Evolutionary conservation across 495 filamentous ascomycete species (phyloP).

Genomic region (Penicillium daleae): DNA sequence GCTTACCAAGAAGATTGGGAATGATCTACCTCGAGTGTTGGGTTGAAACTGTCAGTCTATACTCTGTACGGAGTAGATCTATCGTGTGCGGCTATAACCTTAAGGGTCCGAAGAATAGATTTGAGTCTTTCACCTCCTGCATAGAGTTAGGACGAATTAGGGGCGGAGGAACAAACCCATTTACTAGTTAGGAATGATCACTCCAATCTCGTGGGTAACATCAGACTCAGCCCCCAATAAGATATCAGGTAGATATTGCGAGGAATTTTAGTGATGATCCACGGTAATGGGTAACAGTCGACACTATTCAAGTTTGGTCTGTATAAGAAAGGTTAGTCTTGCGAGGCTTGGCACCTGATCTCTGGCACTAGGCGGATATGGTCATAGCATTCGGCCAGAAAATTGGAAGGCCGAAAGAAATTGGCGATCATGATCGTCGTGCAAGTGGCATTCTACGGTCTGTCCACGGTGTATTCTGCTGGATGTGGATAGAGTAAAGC

Average conservation of each 20-base stretch:
- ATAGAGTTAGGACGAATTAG: not conserved
- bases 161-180: not conserved
- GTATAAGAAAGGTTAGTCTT: not conserved
- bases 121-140: not conserved
- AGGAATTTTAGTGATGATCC: not conserved
- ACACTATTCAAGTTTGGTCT: slow-evolving; percentile 1
- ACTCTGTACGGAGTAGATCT: not conserved
- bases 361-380: not conserved
- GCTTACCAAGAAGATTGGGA: not conserved
- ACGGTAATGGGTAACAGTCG: not conserved
- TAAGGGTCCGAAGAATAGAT: not conserved
- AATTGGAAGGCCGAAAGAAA: not conserved
- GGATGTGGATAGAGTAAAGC: slow-evolving; percentile 5
- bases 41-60: not conserved
- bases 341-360: not conserved
- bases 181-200: not conserved
- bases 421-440: not conserved
- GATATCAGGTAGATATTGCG: not conserved
- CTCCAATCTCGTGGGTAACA: not conserved
- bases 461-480: slow-evolving; percentile 10
- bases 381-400: not conserved
- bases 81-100: not conserved
- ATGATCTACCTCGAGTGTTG: not conserved
- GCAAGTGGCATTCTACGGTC: not conserved
- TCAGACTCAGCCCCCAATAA: not conserved